These are phyloP conservation scores for Candida bentonensis DNA, from an alignment of 805 yeast species.

Conservation along the genomic window DNA sequence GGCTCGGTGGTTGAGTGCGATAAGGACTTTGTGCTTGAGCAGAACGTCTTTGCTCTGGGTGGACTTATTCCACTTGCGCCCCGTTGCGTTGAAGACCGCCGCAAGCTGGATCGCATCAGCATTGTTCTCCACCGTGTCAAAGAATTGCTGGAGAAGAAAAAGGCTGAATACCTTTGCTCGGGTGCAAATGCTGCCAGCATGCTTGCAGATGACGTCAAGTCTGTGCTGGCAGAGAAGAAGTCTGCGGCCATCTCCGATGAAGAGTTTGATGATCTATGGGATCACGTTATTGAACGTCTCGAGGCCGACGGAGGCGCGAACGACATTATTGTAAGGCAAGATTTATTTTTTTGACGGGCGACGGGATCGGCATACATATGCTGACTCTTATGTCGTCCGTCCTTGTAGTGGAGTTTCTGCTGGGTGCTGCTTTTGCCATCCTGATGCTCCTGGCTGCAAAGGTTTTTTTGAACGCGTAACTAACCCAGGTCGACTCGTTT, in stretches of 20 bases:
- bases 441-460: no score
- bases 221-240: constrained; percentile 12
- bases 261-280: constrained; percentile 69
- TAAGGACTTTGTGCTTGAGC: constrained; percentile 41
- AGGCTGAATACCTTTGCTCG: constrained; percentile 9
- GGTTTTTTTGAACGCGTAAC: background rate
- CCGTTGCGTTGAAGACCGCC: constrained; percentile 58
- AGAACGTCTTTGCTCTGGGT: constrained; percentile 40
- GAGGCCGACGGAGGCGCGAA: constrained; percentile 26
- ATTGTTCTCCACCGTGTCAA: constrained; percentile 36
- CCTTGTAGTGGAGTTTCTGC: no score
- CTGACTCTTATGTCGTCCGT: no score
- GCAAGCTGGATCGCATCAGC: constrained; percentile 37
- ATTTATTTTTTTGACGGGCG: no score
- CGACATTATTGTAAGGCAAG: constrained; percentile 14
- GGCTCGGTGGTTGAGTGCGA: constrained; percentile 51
- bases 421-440: no score
- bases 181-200: constrained; percentile 25
- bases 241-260: constrained; percentile 24
- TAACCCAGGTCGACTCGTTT: background rate
- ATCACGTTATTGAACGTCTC: constrained; percentile 43
- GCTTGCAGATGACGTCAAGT: constrained; percentile 16
- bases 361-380: no score
- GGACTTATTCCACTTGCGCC: constrained; percentile 51
- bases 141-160: constrained; percentile 31